phyloP scores from a whole-genome alignment of 75 land plant species.

The Chamaecyparis obtusa region DNA sequence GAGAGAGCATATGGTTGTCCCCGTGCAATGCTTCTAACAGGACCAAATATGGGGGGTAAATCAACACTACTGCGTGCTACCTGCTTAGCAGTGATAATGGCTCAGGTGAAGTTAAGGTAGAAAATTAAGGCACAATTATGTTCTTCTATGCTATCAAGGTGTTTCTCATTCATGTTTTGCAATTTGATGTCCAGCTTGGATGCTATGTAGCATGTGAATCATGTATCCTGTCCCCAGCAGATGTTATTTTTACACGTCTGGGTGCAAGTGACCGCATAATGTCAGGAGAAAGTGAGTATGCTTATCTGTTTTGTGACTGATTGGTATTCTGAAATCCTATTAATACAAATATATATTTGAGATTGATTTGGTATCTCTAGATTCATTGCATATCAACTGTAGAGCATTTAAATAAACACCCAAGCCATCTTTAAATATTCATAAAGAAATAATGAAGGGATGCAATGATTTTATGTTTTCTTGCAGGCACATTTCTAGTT shows the following conservation, averaged over 20 bases:
- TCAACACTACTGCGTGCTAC: constrained; percentile 91
- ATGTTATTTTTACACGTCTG: constrained; percentile 83
- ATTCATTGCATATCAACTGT: background rate
- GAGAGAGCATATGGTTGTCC: constrained; percentile 23
- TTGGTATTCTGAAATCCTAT: background rate
- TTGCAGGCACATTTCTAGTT: constrained; percentile 79
- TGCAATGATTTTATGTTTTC: background rate
- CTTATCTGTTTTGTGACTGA: background rate
- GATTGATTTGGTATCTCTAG: background rate
- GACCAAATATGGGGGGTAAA: constrained; percentile 99
- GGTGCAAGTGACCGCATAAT: constrained; percentile 96
- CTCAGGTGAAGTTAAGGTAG: constrained; percentile 63
- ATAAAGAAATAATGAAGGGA: background rate
- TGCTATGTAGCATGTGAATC: constrained; percentile 77
- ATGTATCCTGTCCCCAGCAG: constrained; percentile 75
- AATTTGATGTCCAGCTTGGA: constrained; percentile 63
- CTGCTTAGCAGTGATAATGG: constrained; percentile 84
- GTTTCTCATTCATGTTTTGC: background rate
- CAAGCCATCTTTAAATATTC: too few relatives aligned
- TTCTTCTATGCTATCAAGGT: background rate
- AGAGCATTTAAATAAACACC: background rate
- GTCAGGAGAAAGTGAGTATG: constrained; percentile 89
- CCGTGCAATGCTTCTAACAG: constrained; percentile 78
- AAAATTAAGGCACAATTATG: background rate
- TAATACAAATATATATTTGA: background rate